phyloP scores from a whole-genome alignment of 108 stramenopile species.

The Nitzschia sp. region DNA sequence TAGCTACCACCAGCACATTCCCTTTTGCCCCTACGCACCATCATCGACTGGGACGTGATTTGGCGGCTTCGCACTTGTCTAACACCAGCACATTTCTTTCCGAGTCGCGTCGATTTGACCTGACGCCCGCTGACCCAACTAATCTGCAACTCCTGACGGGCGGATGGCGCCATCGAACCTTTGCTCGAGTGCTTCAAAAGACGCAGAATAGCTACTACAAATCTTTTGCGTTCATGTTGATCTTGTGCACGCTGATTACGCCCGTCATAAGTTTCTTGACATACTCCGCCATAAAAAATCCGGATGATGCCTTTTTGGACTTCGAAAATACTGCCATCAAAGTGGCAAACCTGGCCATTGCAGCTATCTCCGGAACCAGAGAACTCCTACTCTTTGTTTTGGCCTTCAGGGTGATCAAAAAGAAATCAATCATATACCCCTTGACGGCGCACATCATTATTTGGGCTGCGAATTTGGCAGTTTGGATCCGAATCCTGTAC shows the following conservation, averaged over 20 bases:
- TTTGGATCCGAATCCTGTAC: not conserved
- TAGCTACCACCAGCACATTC: no score
- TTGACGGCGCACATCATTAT: not conserved
- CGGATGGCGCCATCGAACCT: not conserved
- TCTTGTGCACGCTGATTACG: not conserved
- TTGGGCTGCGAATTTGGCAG: not conserved
- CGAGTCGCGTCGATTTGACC: no score
- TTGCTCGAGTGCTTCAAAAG: not conserved
- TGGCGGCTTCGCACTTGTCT: no score
- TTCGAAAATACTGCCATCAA: not conserved
- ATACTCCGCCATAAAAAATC: not conserved
- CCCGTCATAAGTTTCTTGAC: not conserved
- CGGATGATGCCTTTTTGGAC: not conserved
- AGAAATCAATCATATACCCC: not conserved
- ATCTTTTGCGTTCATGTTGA: not conserved
- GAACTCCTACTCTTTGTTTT: not conserved
- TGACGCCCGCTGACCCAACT: no score
- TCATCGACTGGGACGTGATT: no score
- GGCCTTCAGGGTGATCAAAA: not conserved
- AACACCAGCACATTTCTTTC: no score
- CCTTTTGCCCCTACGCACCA: no score
- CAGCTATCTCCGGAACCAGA: not conserved
- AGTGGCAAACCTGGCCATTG: not conserved
- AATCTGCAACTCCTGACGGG: no score
- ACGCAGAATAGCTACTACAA: not conserved